Conservation (phyloP, 169 alveolate species). For the Cryptosporidium sp. region DNA sequence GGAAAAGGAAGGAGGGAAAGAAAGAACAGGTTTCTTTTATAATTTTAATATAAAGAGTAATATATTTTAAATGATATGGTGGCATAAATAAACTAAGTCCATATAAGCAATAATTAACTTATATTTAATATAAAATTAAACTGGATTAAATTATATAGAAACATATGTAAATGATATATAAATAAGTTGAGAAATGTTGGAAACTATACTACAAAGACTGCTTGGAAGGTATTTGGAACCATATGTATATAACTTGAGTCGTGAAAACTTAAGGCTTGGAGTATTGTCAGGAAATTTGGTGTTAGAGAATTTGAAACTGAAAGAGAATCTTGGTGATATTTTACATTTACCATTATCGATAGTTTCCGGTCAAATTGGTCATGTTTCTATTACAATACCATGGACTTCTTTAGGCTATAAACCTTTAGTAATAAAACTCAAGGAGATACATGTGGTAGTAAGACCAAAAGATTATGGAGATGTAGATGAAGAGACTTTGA, state of each 20-base stretch:
- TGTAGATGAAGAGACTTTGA: constrained; percentile 57
- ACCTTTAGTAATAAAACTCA: constrained; percentile 54
- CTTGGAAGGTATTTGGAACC: constrained; percentile 74
- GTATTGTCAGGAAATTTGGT: constrained; percentile 69
- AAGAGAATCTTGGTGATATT: constrained; percentile 71
- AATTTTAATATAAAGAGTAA: too few relatives aligned
- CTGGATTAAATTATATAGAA: neutral
- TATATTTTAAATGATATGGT: neutral
- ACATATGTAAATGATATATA: constrained; percentile 4
- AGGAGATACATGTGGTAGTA: constrained; percentile 44
- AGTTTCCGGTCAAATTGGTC: constrained; percentile 59
- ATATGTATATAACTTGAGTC: constrained; percentile 68
- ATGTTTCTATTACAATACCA: constrained; percentile 72
- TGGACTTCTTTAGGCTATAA: constrained; percentile 74
- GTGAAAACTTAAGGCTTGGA: constrained; percentile 71
- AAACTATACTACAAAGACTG: constrained; percentile 63
- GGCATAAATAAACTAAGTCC: too few relatives aligned
- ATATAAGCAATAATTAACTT: neutral
- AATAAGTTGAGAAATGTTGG: constrained; percentile 46
- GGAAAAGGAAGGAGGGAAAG: too few relatives aligned
- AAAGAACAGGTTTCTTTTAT: too few relatives aligned
- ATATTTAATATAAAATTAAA: neutral
- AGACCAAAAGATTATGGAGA: constrained; percentile 73
- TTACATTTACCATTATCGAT: constrained; percentile 53
- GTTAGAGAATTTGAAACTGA: constrained; percentile 46